These are phyloP conservation scores for Cyberlindnera euphorbiiphila DNA, from an alignment of 805 yeast genomes.

Conservation along the genomic window DNA sequence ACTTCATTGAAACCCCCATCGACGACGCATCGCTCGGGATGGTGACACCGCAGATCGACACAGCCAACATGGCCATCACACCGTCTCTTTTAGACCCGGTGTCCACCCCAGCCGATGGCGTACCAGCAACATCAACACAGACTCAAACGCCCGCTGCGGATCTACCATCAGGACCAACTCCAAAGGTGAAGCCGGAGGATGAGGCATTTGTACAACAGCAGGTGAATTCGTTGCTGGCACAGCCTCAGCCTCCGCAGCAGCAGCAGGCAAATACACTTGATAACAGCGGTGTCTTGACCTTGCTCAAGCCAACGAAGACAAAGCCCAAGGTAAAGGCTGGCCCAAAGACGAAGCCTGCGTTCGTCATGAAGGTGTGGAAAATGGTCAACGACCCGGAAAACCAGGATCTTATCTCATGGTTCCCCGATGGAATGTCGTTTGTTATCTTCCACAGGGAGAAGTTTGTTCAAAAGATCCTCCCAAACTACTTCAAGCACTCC, in stretches of 20 bases:
- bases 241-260: neutral
- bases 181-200: neutral
- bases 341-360: slow-evolving; percentile 70
- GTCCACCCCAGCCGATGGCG: neutral
- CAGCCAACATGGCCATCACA: slow-evolving; percentile 6
- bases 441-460: slow-evolving; percentile 77
- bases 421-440: slow-evolving; percentile 78
- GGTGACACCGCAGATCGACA: slow-evolving; percentile 8
- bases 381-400: slow-evolving; percentile 87
- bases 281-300: slow-evolving; percentile 3
- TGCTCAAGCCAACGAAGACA: slow-evolving; percentile 7
- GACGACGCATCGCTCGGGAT: slow-evolving; percentile 5
- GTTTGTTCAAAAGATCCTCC: slow-evolving; percentile 80
- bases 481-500: slow-evolving; percentile 91
- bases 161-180: neutral
- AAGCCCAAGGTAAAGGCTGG: slow-evolving; percentile 8
- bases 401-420: slow-evolving; percentile 74
- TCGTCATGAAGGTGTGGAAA: slow-evolving; percentile 90
- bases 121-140: too few relatives aligned
- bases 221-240: too few relatives aligned
- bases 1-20: slow-evolving; percentile 8
- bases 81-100: slow-evolving; percentile 8
- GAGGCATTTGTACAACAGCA: neutral
- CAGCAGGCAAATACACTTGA: neutral
- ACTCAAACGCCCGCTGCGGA: neutral